A percentile compares a stretch with the other conserved stretches of the same genome.
Evolutionary conservation across 768 basidiomycete species (phyloP).

Genomic region (Mycena haematopus): DNA sequence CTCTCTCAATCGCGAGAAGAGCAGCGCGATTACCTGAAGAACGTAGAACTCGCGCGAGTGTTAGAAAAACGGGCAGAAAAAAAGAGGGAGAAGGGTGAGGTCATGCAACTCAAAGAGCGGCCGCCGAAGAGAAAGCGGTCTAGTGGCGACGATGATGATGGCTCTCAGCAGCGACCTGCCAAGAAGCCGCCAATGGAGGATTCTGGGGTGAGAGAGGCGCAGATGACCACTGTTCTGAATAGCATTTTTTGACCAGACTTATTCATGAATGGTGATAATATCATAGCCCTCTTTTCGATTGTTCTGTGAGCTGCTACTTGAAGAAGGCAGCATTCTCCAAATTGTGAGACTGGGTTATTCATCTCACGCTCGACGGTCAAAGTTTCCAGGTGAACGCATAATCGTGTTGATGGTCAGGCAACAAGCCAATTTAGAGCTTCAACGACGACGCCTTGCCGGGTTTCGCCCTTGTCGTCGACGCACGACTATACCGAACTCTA

Average conservation of each 20-base stretch:
- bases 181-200: constrained; percentile 16
- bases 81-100: constrained; percentile 64
- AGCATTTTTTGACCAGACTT: constrained; percentile 16
- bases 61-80: constrained; percentile 80
- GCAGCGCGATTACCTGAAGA: constrained; percentile 91
- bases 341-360: too few species aligned
- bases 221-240: constrained; percentile 24
- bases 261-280: background rate
- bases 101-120: constrained; percentile 49
- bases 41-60: constrained; percentile 91
- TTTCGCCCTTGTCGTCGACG: too few species aligned
- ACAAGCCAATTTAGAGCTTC: too few species aligned
- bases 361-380: too few species aligned
- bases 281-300: too few species aligned
- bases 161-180: background rate
- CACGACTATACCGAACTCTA: too few species aligned
- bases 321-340: too few species aligned
- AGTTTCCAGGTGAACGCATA: too few species aligned
- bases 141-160: constrained; percentile 32
- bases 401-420: too few species aligned
- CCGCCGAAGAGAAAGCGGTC: constrained; percentile 38
- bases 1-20: constrained; percentile 87
- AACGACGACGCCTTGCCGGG: too few species aligned
- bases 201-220: constrained; percentile 12
- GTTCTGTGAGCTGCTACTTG: too few species aligned